phyloP scores from a whole-genome alignment of 768 basidiomycete genomes.

The Chalciporus chontae region DNA sequence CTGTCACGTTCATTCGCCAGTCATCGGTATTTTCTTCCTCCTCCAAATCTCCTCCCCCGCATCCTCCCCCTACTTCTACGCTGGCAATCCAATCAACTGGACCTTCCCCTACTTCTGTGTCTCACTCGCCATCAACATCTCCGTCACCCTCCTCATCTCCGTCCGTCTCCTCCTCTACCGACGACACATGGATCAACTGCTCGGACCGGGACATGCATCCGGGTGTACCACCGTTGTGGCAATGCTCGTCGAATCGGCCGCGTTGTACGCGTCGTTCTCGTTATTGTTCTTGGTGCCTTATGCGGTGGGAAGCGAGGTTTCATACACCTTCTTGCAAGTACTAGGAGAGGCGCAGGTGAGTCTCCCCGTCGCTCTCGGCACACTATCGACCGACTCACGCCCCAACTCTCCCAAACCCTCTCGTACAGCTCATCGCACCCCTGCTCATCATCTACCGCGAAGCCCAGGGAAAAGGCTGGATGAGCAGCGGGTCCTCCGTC shows the following conservation, averaged over 20 bases:
- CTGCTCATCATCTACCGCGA: slow-evolving; percentile 39
- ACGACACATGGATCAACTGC: slow-evolving; percentile 11
- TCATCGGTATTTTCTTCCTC: slow-evolving; percentile 24
- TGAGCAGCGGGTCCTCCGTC: slow-evolving; percentile 14
- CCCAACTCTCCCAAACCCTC: too few species aligned
- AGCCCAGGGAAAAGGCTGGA: slow-evolving; percentile 36
- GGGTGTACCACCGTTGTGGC: slow-evolving; percentile 27
- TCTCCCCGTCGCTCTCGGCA: neutral
- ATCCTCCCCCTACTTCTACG: slow-evolving; percentile 24
- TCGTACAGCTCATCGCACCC: slow-evolving; percentile 34
- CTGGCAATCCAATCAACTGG: slow-evolving; percentile 17
- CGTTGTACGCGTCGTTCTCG: slow-evolving; percentile 26
- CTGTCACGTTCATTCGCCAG: slow-evolving; percentile 17
- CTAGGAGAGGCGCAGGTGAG: slow-evolving; percentile 34
- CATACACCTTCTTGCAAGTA: slow-evolving; percentile 34
- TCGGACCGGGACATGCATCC: slow-evolving; percentile 21
- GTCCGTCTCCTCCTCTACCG: slow-evolving; percentile 26
- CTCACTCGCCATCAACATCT: slow-evolving; percentile 25
- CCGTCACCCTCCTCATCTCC: slow-evolving; percentile 25
- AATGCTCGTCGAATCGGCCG: slow-evolving; percentile 26
- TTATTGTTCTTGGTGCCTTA: slow-evolving; percentile 29
- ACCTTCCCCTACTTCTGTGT: slow-evolving; percentile 26
- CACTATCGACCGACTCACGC: too few species aligned
- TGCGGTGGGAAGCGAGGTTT: slow-evolving; percentile 16
- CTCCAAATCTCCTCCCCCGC: slow-evolving; percentile 23